phyloP scores from a whole-genome alignment of 148 eudicot genomes.

The Chenopodium album region DNA sequence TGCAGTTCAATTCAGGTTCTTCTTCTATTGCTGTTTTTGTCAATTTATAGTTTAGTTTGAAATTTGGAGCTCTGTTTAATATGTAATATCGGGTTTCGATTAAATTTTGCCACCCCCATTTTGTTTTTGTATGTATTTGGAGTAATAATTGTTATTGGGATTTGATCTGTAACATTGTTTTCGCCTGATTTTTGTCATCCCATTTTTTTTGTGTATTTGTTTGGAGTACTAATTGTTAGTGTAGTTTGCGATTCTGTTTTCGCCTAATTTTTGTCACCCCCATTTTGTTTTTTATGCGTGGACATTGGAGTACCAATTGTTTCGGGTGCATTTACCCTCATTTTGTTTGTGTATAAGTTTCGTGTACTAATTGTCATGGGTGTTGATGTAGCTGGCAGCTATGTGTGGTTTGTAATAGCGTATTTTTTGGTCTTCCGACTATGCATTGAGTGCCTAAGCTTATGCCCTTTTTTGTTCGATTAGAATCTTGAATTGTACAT shows the following conservation, averaged over 20 bases:
- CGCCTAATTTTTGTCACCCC: neutral
- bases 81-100: neutral
- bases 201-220: no score
- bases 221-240: no score
- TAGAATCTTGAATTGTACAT: neutral
- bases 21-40: neutral
- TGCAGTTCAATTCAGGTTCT: constrained; percentile 86
- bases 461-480: neutral
- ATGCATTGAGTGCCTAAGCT: neutral
- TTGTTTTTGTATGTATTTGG: no score
- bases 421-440: neutral
- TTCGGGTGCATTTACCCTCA: no score
- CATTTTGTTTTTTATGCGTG: no score
- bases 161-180: no score
- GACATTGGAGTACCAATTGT: no score
- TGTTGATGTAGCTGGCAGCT: neutral
- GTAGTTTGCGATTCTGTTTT: neutral
- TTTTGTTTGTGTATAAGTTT: neutral
- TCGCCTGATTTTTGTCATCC: no score
- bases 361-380: neutral
- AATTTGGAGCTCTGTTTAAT: neutral
- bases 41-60: neutral
- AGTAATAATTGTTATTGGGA: no score
- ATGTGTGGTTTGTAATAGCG: no score
- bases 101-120: no score